A percentile compares a stretch with the other conserved stretches of the same genome.
Conservation (phyloP, 306 rosid genomes). For the Prunus mume region DNA sequence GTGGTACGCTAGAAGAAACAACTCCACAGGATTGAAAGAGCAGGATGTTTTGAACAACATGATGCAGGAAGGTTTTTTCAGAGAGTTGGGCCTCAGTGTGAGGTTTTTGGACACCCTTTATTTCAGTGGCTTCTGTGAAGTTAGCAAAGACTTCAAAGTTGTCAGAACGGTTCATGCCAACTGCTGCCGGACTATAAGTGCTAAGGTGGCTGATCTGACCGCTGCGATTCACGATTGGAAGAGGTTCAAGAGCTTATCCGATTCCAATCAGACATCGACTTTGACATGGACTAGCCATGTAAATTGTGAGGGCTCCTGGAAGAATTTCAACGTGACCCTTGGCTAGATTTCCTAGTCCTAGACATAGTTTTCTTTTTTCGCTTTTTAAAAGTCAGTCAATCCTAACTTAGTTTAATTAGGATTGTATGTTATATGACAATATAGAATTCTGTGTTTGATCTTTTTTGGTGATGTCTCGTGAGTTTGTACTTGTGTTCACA, state of each 20-base stretch:
- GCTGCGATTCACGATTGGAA: constrained; percentile 29
- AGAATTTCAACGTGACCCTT: neutral
- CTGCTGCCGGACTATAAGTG: constrained; percentile 30
- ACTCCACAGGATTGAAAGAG: constrained; percentile 21
- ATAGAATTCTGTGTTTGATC: too few relatives aligned
- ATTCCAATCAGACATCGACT: neutral
- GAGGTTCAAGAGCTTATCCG: neutral
- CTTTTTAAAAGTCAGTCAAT: too few relatives aligned
- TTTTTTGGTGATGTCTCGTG: too few relatives aligned
- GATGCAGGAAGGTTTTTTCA: constrained; percentile 17
- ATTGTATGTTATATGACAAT: too few relatives aligned
- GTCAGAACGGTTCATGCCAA: constrained; percentile 21
- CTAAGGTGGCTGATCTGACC: constrained; percentile 21
- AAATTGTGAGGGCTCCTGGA: neutral
- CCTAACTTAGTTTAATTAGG: too few relatives aligned
- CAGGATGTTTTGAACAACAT: constrained; percentile 25
- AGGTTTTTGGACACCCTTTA: constrained; percentile 25
- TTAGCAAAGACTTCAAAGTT: too few relatives aligned
- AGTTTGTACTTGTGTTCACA: too few relatives aligned
- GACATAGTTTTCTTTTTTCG: too few relatives aligned
- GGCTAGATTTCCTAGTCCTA: neutral
- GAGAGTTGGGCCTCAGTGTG: constrained; percentile 6
- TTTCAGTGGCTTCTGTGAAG: constrained; percentile 34
- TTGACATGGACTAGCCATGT: constrained; percentile 10
- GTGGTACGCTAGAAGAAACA: constrained; percentile 26